Evolutionary conservation across 495 filamentous ascomycete genomes (phyloP), one percentile per base, ranked within the genome.

Genomic region (Lindgomyces ingoldianus): DNA sequence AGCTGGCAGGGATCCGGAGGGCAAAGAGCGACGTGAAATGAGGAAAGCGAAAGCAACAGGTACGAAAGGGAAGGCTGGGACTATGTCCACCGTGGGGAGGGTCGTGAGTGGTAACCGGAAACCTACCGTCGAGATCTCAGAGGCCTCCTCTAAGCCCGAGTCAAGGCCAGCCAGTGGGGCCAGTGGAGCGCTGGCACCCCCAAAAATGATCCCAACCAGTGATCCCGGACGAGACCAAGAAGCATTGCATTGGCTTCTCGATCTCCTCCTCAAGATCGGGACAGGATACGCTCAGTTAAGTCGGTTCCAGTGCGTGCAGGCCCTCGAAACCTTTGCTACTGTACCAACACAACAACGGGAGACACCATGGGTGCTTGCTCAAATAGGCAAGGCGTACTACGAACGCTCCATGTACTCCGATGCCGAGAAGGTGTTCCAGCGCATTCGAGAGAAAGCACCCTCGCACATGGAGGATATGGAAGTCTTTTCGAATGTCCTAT

Each of bases 401-500:
- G 94, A 98, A 76, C 88, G 90, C 74, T 87, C 88, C 0, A 81
- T 87, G 71, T 96, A 96, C 69, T 75, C 79, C 0, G 90, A 96
- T 49, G 91, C 94, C 4, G 93, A 96, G 69, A 91, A 89, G 68
- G 86, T 85, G 67, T 98, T 95, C 74, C 77, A 84, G 41, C 84
- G 87, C 45, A 82, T 97, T 30, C 88, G 88, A 60, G 79, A 84
- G 39, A 78, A 93, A 48, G 85, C 89, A 24, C 92, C 91, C 6
- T 87, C 89, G 3, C 85, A 89, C 19, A 80, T 92, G 48, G 88
- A 93, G 66, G 93, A 96, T 70, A 96, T 97, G 93, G 94, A 98
- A 70, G 87, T 96, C 21, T 98, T 94, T 74, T 97, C 93, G 2
- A 98, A 95, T 12, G 86, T 93, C n/a, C 84, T 98, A 8, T 98